These are phyloP conservation scores for Cicer bijugum DNA, from an alignment of 306 rosid species.

Conservation along the genomic window DNA sequence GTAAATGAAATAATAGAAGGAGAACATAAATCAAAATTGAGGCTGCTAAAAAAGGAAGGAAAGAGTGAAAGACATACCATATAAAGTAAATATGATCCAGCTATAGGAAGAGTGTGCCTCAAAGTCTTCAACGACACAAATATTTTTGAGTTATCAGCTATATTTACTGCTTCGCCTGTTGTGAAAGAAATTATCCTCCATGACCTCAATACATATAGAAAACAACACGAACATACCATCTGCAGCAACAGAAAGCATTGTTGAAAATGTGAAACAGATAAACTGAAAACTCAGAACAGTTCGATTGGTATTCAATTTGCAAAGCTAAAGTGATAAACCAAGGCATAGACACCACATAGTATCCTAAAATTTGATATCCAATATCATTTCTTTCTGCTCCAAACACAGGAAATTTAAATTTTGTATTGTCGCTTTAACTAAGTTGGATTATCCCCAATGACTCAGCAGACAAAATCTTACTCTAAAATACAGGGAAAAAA, in stretches of 20 bases:
- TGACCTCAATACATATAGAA: slow-evolving; percentile 67
- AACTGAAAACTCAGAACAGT: slow-evolving; percentile 18
- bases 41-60: slow-evolving; percentile 7
- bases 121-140: slow-evolving; percentile 68
- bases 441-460: slow-evolving; percentile 3
- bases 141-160: slow-evolving; percentile 47
- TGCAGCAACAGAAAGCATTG: slow-evolving; percentile 49
- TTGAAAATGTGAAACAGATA: slow-evolving; percentile 7
- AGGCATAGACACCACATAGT: not conserved
- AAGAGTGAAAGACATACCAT: slow-evolving; percentile 55
- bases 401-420: slow-evolving; percentile 4
- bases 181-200: slow-evolving; percentile 71
- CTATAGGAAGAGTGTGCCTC: slow-evolving; percentile 68
- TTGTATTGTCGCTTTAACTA: not conserved
- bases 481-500: no score
- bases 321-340: slow-evolving; percentile 11
- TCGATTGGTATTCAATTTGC: slow-evolving; percentile 35
- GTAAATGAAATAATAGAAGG: slow-evolving; percentile 35
- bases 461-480: not conserved
- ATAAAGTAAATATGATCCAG: slow-evolving; percentile 81
- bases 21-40: slow-evolving; percentile 17
- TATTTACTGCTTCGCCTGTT: slow-evolving; percentile 50
- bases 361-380: slow-evolving; percentile 23
- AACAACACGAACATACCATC: slow-evolving; percentile 78
- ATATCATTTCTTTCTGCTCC: slow-evolving; percentile 10